Base-by-base conservation (phyloP, 352 stramenopile species). In the Aphanomyces invadans region DNA sequence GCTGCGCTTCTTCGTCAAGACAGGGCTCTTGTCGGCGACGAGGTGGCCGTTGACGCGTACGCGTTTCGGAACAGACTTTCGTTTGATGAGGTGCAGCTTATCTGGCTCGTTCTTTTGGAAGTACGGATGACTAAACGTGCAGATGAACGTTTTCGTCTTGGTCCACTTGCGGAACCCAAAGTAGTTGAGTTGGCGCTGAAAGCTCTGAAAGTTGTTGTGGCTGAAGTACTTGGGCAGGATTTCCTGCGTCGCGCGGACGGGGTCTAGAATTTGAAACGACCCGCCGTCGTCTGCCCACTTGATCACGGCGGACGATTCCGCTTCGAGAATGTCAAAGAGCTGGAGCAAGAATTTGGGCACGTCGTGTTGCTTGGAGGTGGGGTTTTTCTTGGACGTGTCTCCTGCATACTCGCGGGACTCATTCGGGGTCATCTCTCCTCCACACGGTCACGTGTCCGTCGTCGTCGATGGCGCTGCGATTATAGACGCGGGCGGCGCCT, bases 141-240 rank as follows among this genome's bases (percentile, higher is more conserved):
- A 92, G 64, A 92, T 89, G 48, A 89, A 81, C 15, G 84, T 89
- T 71, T 89, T 83, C 59, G 78, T 74, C 62, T 84, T 81, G 29
- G 59, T 65, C 59, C 59, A 65, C 23, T 87, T 87, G 52, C 76
- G 72, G 73, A 96, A 96, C 29, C 72, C 78, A 73, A 96, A 96
- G 72, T 96, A 95, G 70, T 91, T 94, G 42, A 96, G 76, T 62
- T 96, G 86, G 1, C 88, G 79, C 59, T 91, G 81, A 45, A 96
- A 87, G 23, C 82, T 93, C 44, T 88, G 82, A 71, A 95, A 96
- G 52, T 86, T 92, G 53, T 79, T 80, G 71, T 96, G 88, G 56
- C 92, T 95, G 70, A 96, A 96, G 71, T 95, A 96, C 65, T 84
- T 81, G 31, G 88, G 86, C 12, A 96, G 71, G 48, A 96, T 77